Conservation (phyloP, 441 rosid genomes). For the Aquilaria agallochum region DNA sequence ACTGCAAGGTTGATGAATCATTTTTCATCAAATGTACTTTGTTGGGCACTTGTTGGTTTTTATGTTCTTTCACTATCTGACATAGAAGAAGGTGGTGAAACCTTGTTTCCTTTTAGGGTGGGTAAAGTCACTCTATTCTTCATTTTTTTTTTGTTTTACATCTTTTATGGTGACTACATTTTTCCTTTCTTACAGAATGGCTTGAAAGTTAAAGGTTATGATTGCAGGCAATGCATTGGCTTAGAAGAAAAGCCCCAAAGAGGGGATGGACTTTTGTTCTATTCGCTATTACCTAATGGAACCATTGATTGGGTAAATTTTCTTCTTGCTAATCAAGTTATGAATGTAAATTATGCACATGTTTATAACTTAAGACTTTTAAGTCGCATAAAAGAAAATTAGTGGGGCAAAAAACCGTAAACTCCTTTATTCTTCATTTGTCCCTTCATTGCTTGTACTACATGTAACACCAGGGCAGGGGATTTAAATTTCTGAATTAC, state of each 20-base stretch:
- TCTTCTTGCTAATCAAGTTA: background rate
- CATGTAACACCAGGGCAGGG: no score
- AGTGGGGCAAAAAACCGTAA: background rate
- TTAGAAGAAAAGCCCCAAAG: slow-evolving; percentile 75
- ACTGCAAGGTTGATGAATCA: no score
- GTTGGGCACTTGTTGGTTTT: no score
- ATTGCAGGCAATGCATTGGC: slow-evolving; percentile 61
- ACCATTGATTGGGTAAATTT: slow-evolving; percentile 71
- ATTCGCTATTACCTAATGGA: slow-evolving; percentile 66
- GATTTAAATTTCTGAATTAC: no score
- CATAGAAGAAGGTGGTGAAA: slow-evolving; percentile 92
- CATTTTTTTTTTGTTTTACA: slow-evolving; percentile 5
- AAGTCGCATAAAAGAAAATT: no score
- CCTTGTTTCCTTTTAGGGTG: slow-evolving; percentile 88
- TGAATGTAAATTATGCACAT: no score
- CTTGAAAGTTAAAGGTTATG: slow-evolving; percentile 34
- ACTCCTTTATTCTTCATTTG: slow-evolving; percentile 1
- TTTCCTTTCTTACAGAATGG: slow-evolving; percentile 43
- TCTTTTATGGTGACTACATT: slow-evolving; percentile 1
- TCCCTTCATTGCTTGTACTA: no score
- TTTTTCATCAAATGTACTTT: no score
- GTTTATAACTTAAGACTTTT: no score
- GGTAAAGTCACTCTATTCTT: slow-evolving; percentile 6
- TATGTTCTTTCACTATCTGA: slow-evolving; percentile 32
- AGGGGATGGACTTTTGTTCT: slow-evolving; percentile 85